Evolutionary conservation across 2,329 filamentous ascomycete genomes (phyloP).

Genomic region (Aureobasidium melanogenum): DNA sequence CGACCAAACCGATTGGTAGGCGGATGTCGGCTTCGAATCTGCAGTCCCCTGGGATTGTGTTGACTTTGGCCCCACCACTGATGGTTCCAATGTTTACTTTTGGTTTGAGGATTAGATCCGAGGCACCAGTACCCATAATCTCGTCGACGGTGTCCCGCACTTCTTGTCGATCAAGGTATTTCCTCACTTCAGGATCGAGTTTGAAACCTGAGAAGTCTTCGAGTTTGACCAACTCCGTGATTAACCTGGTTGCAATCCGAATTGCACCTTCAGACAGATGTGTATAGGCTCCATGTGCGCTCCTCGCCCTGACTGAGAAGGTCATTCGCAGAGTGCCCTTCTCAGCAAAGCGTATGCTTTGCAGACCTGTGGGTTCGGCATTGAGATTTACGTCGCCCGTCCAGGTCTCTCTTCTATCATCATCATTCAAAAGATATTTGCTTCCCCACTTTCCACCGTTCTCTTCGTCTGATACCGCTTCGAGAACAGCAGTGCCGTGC

Average conservation of each 20-base stretch:
- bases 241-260: conserved; percentile 26
- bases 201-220: conserved; percentile 22
- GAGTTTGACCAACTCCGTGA: conserved; percentile 21
- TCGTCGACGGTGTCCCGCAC: conserved; percentile 26
- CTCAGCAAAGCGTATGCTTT: conserved; percentile 34
- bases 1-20: conserved; percentile 31
- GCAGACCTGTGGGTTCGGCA: conserved; percentile 31
- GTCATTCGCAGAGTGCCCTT: conserved; percentile 35
- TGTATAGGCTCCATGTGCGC: conserved; percentile 33
- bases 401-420: conserved; percentile 23
- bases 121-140: conserved; percentile 30
- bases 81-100: conserved; percentile 35
- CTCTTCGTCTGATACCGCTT: conserved; percentile 33
- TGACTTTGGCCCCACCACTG: conserved; percentile 34
- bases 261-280: conserved; percentile 32
- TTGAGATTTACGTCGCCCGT: conserved; percentile 32
- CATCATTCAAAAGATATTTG: conserved; percentile 28
- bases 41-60: conserved; percentile 33
- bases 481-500: conserved; percentile 17
- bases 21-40: conserved; percentile 34
- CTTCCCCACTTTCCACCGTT: conserved; percentile 32
- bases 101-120: conserved; percentile 25
- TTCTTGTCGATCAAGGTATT: conserved; percentile 24
- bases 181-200: conserved; percentile 21
- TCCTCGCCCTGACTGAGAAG: conserved; percentile 26